Evolutionary conservation across 2,329 filamentous ascomycete genomes (phyloP).

Genomic region (Rutstroemia sydowiana): DNA sequence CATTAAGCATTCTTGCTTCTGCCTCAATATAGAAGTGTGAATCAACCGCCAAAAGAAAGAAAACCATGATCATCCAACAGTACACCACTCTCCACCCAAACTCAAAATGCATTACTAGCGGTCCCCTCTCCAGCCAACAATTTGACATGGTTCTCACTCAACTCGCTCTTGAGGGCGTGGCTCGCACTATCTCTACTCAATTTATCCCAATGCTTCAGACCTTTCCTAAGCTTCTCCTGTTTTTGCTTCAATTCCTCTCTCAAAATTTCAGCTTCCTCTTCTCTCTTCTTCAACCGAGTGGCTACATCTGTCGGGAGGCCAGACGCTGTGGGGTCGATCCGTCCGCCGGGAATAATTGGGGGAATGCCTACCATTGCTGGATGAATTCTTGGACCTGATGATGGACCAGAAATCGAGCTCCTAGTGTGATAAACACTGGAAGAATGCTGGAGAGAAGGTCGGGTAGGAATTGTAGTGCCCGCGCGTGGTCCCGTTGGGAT

Average conservation of each 20-base stretch:
- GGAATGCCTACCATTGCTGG: conserved; percentile 29
- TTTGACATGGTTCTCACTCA: conserved; percentile 30
- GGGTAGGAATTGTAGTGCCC: conserved; percentile 19
- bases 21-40: background rate
- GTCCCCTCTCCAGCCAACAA: conserved; percentile 30
- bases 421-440: conserved; percentile 20
- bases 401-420: conserved; percentile 9
- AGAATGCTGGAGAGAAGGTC: conserved; percentile 23
- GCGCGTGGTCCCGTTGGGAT: conserved; percentile 29
- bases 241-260: conserved; percentile 27
- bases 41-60: background rate
- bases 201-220: conserved; percentile 28
- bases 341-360: conserved; percentile 27
- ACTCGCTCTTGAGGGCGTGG: conserved; percentile 27
- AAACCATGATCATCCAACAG: background rate
- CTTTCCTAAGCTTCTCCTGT: conserved; percentile 27
- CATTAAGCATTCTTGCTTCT: background rate
- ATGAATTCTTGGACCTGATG: conserved; percentile 25
- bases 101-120: conserved; percentile 29
- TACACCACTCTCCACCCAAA: background rate
- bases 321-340: conserved; percentile 27
- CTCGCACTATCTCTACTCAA: conserved; percentile 24
- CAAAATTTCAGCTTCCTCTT: conserved; percentile 28
- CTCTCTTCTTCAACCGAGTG: conserved; percentile 25
- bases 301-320: conserved; percentile 26